phyloP scores from a whole-genome alignment of 306 rosid species.

The Pueraria montana region DNA sequence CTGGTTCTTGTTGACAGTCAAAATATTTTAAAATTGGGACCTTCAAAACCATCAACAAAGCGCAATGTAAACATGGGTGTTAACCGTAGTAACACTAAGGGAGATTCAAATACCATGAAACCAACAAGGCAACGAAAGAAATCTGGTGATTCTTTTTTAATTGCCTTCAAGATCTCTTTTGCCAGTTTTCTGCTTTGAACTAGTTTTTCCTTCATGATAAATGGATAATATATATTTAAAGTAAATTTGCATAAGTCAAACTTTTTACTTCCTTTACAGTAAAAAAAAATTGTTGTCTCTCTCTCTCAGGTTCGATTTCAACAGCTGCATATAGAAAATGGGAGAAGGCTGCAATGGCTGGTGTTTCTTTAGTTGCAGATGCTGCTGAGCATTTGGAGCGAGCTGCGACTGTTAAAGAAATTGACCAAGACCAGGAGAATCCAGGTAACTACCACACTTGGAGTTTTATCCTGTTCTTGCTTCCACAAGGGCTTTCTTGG shows the following conservation, averaged over 20 bases:
- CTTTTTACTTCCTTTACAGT: neutral
- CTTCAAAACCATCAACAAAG: constrained; percentile 77
- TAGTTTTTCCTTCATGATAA: constrained; percentile 26
- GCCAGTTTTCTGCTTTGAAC: constrained; percentile 26
- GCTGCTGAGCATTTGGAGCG: constrained; percentile 99
- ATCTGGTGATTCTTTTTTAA: constrained; percentile 69
- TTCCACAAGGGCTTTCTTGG: constrained; percentile 31
- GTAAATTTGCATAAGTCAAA: neutral
- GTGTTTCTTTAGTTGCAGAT: constrained; percentile 98
- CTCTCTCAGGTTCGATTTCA: constrained; percentile 64
- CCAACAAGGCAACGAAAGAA: constrained; percentile 86
- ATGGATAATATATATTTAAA: constrained; percentile 17
- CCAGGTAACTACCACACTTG: constrained; percentile 57
- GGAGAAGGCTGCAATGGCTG: constrained; percentile 99
- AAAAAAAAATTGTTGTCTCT: constrained; percentile 26
- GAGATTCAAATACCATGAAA: constrained; percentile 78
- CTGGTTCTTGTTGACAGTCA: constrained; percentile 87
- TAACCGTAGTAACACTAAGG: constrained; percentile 76
- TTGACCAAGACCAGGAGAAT: constrained; percentile 65
- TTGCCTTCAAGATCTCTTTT: constrained; percentile 31
- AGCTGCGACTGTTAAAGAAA: constrained; percentile 66
- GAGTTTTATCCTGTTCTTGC: constrained; percentile 34
- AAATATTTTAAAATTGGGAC: constrained; percentile 87
- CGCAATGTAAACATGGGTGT: constrained; percentile 77
- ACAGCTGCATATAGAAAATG: constrained; percentile 92